These are phyloP conservation scores for Populus alba DNA, from an alignment of 345 rosid species.

Conservation along the genomic window DNA sequence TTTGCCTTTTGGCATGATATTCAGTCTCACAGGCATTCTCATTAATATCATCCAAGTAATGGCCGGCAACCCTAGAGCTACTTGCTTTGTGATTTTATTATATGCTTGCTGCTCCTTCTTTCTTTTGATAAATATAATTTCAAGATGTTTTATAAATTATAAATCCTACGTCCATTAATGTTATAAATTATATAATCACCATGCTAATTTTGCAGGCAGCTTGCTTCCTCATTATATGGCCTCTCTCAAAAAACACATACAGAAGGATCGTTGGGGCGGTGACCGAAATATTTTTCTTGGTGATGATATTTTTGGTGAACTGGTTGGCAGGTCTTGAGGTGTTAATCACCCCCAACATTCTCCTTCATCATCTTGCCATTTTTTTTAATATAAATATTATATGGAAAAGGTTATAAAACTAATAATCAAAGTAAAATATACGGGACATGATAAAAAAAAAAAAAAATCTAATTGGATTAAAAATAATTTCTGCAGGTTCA, in stretches of 20 bases:
- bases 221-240: neutral
- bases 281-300: neutral
- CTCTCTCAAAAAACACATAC: neutral
- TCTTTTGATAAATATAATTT: neutral
- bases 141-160: neutral
- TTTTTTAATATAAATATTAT: no score
- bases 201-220: neutral
- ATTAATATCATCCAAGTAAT: neutral
- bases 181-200: no score
- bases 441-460: no score
- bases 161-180: no score
- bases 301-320: neutral
- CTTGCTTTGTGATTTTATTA: no score
- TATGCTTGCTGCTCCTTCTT: no score
- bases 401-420: no score
- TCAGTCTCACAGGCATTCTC: neutral
- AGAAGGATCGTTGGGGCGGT: neutral
- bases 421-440: no score
- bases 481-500: neutral
- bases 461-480: no score
- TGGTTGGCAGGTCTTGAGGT: neutral
- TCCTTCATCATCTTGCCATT: no score
- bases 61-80: no score
- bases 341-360: no score
- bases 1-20: neutral